Evolutionary conservation across 1,284 basidiomycete genomes (phyloP).

Genomic region (Cryptococcus amylolentus): DNA sequence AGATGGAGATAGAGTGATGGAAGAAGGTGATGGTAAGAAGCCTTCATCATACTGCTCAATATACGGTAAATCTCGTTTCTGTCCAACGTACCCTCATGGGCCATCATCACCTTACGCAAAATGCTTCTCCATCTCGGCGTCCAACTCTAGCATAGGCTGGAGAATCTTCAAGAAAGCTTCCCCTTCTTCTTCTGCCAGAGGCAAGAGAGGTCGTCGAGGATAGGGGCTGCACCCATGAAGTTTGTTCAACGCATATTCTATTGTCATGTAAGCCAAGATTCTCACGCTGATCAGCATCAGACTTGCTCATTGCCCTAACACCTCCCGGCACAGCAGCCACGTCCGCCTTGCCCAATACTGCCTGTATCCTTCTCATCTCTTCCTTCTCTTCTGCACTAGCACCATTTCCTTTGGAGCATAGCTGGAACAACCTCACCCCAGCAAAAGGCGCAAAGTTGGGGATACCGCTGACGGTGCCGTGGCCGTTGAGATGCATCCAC

Average conservation of each 20-base stretch:
- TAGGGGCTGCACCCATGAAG: background rate
- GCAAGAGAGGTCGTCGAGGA: background rate
- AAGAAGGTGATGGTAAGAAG: no score
- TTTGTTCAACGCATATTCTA: background rate
- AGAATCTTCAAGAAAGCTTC: background rate
- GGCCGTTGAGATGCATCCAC: background rate
- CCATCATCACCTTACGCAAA: no score
- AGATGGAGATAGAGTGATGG: no score
- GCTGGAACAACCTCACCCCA: background rate
- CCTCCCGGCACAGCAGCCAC: conserved; percentile 1
- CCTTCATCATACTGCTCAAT: no score
- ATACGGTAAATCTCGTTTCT: no score
- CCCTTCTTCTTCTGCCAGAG: background rate
- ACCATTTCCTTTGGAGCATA: background rate
- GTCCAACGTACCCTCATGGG: no score
- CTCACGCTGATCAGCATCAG: background rate
- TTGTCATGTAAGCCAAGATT: background rate
- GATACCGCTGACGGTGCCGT: conserved; percentile 5
- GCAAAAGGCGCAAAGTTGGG: conserved; percentile 4
- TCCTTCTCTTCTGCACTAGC: background rate
- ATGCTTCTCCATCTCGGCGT: background rate
- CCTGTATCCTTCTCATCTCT: background rate
- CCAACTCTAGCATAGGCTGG: background rate
- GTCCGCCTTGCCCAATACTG: background rate
- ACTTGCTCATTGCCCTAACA: conserved; percentile 1